Base-by-base conservation (phyloP, 2,329 filamentous ascomycete species). In the Aspergillus sp. region DNA sequence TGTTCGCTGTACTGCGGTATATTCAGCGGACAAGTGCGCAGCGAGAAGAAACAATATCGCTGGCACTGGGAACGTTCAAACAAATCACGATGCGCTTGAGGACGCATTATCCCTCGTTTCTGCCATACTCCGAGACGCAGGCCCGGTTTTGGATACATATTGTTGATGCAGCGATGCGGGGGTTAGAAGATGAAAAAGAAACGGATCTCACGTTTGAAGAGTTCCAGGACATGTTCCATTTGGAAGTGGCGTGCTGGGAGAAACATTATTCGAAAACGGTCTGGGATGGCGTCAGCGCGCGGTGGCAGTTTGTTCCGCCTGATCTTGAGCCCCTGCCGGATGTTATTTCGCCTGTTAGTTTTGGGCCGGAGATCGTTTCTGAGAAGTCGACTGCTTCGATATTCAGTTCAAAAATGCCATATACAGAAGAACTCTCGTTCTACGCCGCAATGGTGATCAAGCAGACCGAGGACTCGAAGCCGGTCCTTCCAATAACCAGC, bases 81-180 rank as follows among this genome's bases (percentile, higher is more conserved):
- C 37, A 23, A 17, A 43, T 15, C 2, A 44, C 27, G 8, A 44
- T 55, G 11, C 35, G 52, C 3, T 9, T 35, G 23, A 24, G 52
- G 8, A 31, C 7, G 1, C 15, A 21, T 6, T 14, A 44, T 23
- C n/a, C 45, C 5, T 19, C n/a, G 1, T 7, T 44, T 19, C 12
- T 24, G 1, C 4, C 44, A 6, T 55, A 49, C 21, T 55, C 52
- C 9, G 52, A 55, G 23, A 55, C 52, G 3, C 52, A 49, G 35
- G 21, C 35, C 2, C 43, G 43, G 17, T 55, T 55, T 17, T 55
- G 52, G 52, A 14, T 55, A 9, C 45, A 49, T 37, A 21, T 55
- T 0, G 52, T 55, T 15, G n/a, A 35, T 2, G 15, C 35, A 31
- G 52, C 52, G 21, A n/a, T 55, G 3, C 51, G 33, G 5, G 15